Base-by-base conservation (phyloP, 306 rosid genomes). In the Corylus avellana region DNA sequence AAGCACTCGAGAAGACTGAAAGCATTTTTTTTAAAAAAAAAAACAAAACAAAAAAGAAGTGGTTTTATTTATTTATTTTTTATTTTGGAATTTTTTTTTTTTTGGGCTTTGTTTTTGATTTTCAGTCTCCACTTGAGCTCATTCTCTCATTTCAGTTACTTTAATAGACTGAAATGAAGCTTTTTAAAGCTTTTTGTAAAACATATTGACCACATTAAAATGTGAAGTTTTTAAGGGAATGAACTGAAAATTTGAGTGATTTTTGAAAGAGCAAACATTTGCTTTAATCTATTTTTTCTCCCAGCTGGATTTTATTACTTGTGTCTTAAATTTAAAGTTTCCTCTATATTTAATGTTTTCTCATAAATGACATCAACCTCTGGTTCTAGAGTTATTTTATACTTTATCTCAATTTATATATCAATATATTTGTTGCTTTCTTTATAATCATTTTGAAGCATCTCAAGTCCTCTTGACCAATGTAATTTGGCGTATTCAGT, bases 241-340 rank as follows among this genome's bases (percentile, higher is more conserved):
- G 35, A 58, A 58, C 5, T 22, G 16, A 49, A 49, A 49, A 49
- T 10, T 49, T 49, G 14, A 49, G 53, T 49, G 53, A 10, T 58
- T 3, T 20, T 20, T 25, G 13, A 22, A 10, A 0, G 64, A 25
- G 25, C 32, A 58, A 1, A 10, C 53, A 22, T 58, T 22, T 58
- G 25, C 25, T 58, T 58, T 11, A 58, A 20, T 25, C 35, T 9
- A 4, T 35, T 66, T 66, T 16, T 17, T 37, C 20, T 66, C 8
- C 27, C 5, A n/a, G 29, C 72, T 67, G 50, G 50, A 8, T 42
- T 20, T 37, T 39, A 16, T 39, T n/a, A 0, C 12, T 16, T 63
- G 10, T 81, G 71, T 74, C 62, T 79, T 7, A 71, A 81, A 67
- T 78, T 27, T 17, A 37, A 58, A 76, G 44, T n/a, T 48, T 66